Base-by-base conservation (phyloP, 148 eudicot species). In the Rhododendron molle region DNA sequence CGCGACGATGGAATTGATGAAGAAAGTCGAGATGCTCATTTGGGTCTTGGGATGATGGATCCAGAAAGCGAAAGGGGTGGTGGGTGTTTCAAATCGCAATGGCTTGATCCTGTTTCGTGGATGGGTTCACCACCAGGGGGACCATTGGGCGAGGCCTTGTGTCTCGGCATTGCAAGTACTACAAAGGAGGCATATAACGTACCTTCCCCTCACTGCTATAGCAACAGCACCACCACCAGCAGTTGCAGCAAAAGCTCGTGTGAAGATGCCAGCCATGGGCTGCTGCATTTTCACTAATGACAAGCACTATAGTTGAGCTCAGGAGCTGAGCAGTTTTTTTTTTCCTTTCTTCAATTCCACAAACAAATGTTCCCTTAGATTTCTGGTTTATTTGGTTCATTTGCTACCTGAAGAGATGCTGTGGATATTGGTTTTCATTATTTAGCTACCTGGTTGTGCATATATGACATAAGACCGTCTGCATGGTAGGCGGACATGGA, bases 71-170 rank as follows among this genome's bases (percentile, higher is more conserved):
- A 52, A 18, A 38, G 60, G 16, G 85, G 60, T 20, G 50, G 43
- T 52, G 86, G 60, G 15, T 34, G 44, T 65, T 85, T 88, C 81
- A 84, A 85, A 86, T 50, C 87, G 0, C 87, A 84, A 78, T 78
- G 88, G 89, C 86, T 86, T 30, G 80, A 85, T 65, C 77, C 85
- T 20, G 71, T 85, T 78, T 73, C 91, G 16, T 93, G 96, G 94
- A 85, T 90, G 85, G 79, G 85, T 73, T 87, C 93, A 16, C 90
- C 93, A 15, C 94, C 94, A 1, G 98, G 98, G 40, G 98, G 98
- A 30, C 98, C 98, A 7, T 83, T 95, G 32, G 98, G 96, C 0
- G 98, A 95, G 83, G 96, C 95, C 23, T 83, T 95, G 91, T 93
- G 96, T 82, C 96, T 94, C 0, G 96, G 98, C 50, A 91, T 91